A percentile compares a stretch with the other conserved stretches of the same genome.
phyloP scores from a whole-genome alignment of 352 stramenopile genomes.

The Phytophthora ohioensis region DNA sequence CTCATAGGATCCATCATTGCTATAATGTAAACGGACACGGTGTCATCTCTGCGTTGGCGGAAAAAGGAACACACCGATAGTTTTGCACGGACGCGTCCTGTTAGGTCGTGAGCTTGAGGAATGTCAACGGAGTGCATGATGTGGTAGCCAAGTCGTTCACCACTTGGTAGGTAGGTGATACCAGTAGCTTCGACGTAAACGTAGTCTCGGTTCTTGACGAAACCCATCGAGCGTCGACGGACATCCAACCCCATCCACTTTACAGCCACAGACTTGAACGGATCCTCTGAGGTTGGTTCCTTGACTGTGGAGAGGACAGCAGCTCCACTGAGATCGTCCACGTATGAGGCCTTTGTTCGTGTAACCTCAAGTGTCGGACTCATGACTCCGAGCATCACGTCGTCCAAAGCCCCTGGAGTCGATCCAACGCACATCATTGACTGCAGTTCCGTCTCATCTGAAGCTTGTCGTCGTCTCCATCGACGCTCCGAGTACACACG shows the following conservation, averaged over 20 bases:
- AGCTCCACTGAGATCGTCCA: constrained; percentile 46
- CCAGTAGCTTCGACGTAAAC: constrained; percentile 66
- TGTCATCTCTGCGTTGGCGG: constrained; percentile 35
- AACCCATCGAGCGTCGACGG: constrained; percentile 28
- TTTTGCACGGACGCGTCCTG: constrained; percentile 39
- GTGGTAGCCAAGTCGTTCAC: constrained; percentile 55
- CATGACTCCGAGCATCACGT: constrained; percentile 44
- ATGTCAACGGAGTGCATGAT: constrained; percentile 53
- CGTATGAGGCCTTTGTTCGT: constrained; percentile 44
- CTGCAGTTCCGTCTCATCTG: constrained; percentile 18
- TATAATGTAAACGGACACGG: constrained; percentile 52
- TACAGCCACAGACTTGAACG: constrained; percentile 42
- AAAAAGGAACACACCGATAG: constrained; percentile 52
- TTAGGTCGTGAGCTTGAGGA: constrained; percentile 32
- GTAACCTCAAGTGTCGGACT: constrained; percentile 43
- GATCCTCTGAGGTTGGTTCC: constrained; percentile 48
- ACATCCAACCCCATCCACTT: constrained; percentile 46
- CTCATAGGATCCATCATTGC: constrained; percentile 42
- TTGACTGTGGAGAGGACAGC: constrained; percentile 51
- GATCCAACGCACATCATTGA: constrained; percentile 39
- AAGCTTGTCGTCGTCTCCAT: background rate
- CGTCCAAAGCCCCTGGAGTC: constrained; percentile 33
- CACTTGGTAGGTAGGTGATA: constrained; percentile 34
- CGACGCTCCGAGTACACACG: constrained; percentile 28
- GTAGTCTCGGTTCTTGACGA: constrained; percentile 55